phyloP scores from a whole-genome alignment of 495 filamentous ascomycete genomes.

The Tuber aestivum region DNA sequence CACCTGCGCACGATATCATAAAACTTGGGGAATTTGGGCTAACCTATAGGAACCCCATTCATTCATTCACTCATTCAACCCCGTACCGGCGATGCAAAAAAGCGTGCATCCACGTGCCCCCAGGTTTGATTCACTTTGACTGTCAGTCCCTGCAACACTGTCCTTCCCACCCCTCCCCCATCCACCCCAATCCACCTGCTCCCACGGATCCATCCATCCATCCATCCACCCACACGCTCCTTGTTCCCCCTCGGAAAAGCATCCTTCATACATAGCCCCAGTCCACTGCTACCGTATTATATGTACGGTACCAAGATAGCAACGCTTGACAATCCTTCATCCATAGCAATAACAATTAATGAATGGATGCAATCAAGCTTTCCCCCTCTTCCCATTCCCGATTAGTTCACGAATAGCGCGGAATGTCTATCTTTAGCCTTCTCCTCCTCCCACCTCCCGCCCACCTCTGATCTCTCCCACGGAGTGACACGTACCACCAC shows the following conservation, averaged over 20 bases:
- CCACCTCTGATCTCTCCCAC: slow-evolving; percentile 1
- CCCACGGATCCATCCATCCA: neutral
- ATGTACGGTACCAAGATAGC: slow-evolving; percentile 5
- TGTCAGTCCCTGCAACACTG: neutral
- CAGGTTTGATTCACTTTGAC: neutral
- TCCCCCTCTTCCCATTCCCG: neutral
- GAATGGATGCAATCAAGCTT: neutral
- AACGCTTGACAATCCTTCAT: neutral
- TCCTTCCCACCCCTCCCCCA: neutral
- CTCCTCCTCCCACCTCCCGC: neutral
- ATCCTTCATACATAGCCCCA: neutral
- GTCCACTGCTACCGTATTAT: neutral
- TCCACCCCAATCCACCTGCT: neutral
- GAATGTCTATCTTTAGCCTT: neutral
- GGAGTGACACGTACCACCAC: neutral
- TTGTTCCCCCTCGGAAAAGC: neutral
- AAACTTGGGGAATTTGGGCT: neutral
- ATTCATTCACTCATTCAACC: neutral
- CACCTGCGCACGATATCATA: neutral
- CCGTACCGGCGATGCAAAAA: no score
- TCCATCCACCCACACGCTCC: neutral
- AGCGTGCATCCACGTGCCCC: neutral
- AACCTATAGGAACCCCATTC: neutral
- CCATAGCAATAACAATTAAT: neutral
- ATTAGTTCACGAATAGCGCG: neutral